Evolutionary conservation across 106 monocot species (phyloP), one percentile per base, ranked within the genome.

Genomic region (Acorus gramineus): DNA sequence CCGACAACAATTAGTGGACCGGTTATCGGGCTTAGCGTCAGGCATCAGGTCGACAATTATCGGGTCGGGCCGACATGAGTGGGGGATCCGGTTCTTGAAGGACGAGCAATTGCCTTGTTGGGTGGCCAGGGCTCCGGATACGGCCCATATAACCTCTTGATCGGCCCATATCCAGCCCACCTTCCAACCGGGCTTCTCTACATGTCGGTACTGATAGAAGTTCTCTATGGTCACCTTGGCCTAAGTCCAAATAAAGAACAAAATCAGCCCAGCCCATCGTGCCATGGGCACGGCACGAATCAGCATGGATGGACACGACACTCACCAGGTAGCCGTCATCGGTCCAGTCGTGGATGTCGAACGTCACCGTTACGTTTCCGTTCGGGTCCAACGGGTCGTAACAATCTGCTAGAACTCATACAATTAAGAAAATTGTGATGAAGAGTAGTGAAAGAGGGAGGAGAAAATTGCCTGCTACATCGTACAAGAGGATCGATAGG

Each of bases 301-400:
- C 28, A 28, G 28, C 28, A 28, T 28, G 28, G 28, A 28, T 28
- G 28, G 28, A 1, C 28, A 28, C 28, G 28, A 28, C 28, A 60
- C 64, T 72, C 11, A 72, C 72, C 64, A 50, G 49, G 64, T 72
- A 72, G 10, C 50, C 49, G 12, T 65, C 62, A 6, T 64, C 64
- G 2, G 49, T 59, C 14, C 14, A 59, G 42, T 10, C 0, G 43
- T 44, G 44, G 61, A 46, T 61, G 8, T 42, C 56, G 44, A 70
- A 13, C 11, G 64, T 59, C 63, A 28, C 64, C 2, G 64, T 72
- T 49, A 72, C 57, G 64, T 72, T 72, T 12, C 72, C 72, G 4
- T 65, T 51, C 7, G 72, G 72, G 52, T 72, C 72, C 11, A 72
- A 43, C 49, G 64, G 72, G 50, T 72, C 72, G 28, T 57, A 72